These are phyloP conservation scores for Agrocybe pediades DNA, from an alignment of 768 basidiomycete species.

Conservation along the genomic window DNA sequence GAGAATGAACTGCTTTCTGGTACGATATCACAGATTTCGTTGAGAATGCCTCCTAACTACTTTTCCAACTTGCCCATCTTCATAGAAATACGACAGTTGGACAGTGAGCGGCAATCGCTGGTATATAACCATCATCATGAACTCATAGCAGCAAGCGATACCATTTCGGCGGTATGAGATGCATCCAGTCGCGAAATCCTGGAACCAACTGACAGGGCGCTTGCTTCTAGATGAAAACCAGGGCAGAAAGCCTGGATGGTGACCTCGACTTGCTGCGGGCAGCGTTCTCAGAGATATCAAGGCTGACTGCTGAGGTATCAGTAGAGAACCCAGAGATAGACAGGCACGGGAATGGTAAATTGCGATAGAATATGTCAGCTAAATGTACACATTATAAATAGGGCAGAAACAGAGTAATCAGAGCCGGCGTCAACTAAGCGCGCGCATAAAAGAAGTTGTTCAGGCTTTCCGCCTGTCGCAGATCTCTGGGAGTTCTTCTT, in stretches of 20 bases:
- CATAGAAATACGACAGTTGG: conserved; percentile 83
- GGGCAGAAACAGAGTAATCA: too few relatives aligned
- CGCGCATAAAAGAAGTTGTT: too few relatives aligned
- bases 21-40: too few relatives aligned
- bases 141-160: conserved; percentile 90
- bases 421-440: too few relatives aligned
- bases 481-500: too few relatives aligned
- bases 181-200: neutral
- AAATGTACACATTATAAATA: too few relatives aligned
- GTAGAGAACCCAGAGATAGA: conserved; percentile 35
- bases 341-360: neutral
- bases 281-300: conserved; percentile 86
- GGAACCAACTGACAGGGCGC: neutral
- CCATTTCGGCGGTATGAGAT: conserved; percentile 76
- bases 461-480: too few relatives aligned
- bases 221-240: conserved; percentile 72
- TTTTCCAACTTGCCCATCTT: neutral
- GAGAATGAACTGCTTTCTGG: conserved; percentile 84
- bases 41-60: neutral
- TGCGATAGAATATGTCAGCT: neutral
- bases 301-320: conserved; percentile 69
- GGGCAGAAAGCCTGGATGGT: conserved; percentile 82
- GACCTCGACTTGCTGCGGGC: conserved; percentile 80
- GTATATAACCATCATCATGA: conserved; percentile 97
- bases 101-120: conserved; percentile 85